Evolutionary conservation across 305 asterid genomes (phyloP), one percentile per base, ranked within the genome.

Genomic region (Andrographis paniculata): DNA sequence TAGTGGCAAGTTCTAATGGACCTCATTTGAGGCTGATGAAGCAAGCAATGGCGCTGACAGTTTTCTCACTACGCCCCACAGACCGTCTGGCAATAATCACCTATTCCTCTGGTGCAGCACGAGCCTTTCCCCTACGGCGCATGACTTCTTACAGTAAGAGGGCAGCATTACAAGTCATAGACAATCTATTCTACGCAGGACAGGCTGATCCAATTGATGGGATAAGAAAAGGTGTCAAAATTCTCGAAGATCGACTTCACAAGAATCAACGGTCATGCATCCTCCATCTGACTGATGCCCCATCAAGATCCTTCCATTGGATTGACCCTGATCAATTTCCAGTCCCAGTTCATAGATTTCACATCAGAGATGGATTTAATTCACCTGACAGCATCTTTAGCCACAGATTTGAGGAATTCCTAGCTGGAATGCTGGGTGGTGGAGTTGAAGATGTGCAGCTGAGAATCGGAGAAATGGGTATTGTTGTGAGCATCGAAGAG

Each of bases 1-100:
- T 89, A 27, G 85, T 89, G 6, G 94, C 91, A 4, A 77, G 84
- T 58, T 87, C 94, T 0, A 71, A 76, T 17, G 97, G 94, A 16
- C 97, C 95, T 1, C 94, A 89, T 58, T 50, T 87, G 18, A 71
- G 95, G 84, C 88, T 84, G 33, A 74, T 82, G 88, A 85, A 78
- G 70, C 94, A 89, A 58, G 80, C 91, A 7, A 85, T 89, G 95
- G 89, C 93, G 0, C 51, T 82, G 43, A 87, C 75, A 22, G 91
- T 89, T 17, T 80, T 74, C 64, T 76, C 93, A 0, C 77, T 88
- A 11, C 78, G 93, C 1, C 87, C 85, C 14, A 59, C 61, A 9
- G 97, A 89, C 40, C 79, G 97, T 1, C 52, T 85, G 44, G 94
- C 95, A 36, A 78, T 89, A 10, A 91, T 82, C 2, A 74, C 94